phyloP scores from a whole-genome alignment of 805 yeast genomes.

The Candida maltosa region DNA sequence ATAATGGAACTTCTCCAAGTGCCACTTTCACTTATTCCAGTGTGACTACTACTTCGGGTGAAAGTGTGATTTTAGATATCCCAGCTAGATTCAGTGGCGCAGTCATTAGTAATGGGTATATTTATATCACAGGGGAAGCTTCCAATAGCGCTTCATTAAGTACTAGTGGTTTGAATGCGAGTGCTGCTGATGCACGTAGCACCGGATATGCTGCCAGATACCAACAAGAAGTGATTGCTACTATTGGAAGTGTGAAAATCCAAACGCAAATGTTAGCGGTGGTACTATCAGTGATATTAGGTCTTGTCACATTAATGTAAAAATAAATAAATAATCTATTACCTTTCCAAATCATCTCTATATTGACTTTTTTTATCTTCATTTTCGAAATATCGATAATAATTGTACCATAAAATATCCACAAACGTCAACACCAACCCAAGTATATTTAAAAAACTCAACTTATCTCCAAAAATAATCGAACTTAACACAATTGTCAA shows the following conservation, averaged over 20 bases:
- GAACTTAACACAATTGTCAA: conserved; percentile 73
- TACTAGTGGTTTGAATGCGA: not conserved
- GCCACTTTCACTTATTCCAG: conserved; percentile 10
- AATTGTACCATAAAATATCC: conserved; percentile 84
- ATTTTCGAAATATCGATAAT: conserved; percentile 41
- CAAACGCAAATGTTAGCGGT: no score
- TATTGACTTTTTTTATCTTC: not conserved
- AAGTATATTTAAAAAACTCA: conserved; percentile 62
- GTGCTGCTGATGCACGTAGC: not conserved
- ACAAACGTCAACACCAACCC: conserved; percentile 74
- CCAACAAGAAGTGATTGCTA: no score
- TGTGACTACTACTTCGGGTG: conserved; percentile 1
- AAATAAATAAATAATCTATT: no score
- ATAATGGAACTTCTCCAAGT: conserved; percentile 1
- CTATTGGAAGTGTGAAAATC: no score
- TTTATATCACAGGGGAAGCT: conserved; percentile 20
- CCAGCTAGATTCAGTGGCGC: conserved; percentile 27
- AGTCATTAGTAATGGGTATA: conserved; percentile 23
- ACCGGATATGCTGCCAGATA: no score
- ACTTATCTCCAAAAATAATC: conserved; percentile 68
- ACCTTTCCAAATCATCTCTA: not conserved
- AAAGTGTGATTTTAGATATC: conserved; percentile 6
- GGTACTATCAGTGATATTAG: no score
- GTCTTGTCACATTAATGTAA: no score
- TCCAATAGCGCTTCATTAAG: not conserved